phyloP scores from a whole-genome alignment of 1,284 basidiomycete species.

The Ustilago curta region DNA sequence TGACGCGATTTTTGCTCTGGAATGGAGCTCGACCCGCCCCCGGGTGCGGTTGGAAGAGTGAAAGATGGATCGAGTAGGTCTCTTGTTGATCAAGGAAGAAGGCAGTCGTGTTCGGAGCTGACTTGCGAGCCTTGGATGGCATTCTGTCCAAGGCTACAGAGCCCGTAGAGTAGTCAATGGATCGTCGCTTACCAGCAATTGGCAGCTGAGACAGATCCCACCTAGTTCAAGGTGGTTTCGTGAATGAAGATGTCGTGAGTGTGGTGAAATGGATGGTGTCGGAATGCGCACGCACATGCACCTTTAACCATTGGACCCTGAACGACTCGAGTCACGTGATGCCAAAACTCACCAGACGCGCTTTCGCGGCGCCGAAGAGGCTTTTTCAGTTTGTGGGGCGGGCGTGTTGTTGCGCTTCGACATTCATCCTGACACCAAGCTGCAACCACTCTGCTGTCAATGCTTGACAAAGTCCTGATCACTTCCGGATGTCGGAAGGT shows the following conservation, averaged over 20 bases:
- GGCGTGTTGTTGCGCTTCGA: background rate
- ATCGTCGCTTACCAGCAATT: background rate
- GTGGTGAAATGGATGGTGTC: background rate
- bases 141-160: slow-evolving; percentile 23
- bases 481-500: no score
- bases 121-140: slow-evolving; percentile 36
- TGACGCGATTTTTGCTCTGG: slow-evolving; percentile 14
- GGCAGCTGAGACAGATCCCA: background rate
- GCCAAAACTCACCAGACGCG: background rate
- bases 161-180: background rate
- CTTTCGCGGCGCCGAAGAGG: slow-evolving; percentile 3
- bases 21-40: slow-evolving; percentile 23
- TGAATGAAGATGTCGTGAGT: slow-evolving; percentile 2
- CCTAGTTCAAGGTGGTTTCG: no score
- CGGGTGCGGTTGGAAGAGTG: slow-evolving; percentile 33
- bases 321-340: slow-evolving; percentile 3
- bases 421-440: background rate
- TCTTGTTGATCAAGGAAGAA: slow-evolving; percentile 42
- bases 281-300: background rate
- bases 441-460: background rate
- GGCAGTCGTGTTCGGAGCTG: slow-evolving; percentile 16
- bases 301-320: slow-evolving; percentile 8
- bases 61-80: slow-evolving; percentile 46
- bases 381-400: background rate
- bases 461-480: no score